phyloP scores from a whole-genome alignment of 192 early-diverging fungal species.

The Coemansia furcata region DNA sequence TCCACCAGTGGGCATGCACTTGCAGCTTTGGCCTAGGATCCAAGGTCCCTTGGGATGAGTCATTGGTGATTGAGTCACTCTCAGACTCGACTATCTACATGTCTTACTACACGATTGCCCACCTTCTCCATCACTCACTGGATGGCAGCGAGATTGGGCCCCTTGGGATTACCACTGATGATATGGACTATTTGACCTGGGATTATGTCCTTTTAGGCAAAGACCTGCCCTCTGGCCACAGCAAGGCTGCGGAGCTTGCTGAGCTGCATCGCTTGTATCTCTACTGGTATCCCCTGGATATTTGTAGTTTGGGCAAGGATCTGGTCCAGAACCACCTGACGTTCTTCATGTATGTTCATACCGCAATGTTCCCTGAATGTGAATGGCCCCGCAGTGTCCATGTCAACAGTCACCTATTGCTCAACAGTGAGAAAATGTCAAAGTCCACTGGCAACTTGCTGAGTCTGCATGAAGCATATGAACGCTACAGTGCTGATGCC shows the following conservation, averaged over 20 bases:
- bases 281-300: constrained; percentile 97
- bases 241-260: constrained; percentile 65
- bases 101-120: constrained; percentile 98
- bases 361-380: constrained; percentile 87
- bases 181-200: constrained; percentile 93
- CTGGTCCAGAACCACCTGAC: constrained; percentile 97
- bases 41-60: constrained; percentile 89
- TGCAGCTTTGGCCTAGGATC: constrained; percentile 90
- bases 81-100: constrained; percentile 99
- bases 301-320: constrained; percentile 97
- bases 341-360: constrained; percentile 96
- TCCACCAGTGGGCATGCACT: constrained; percentile 97
- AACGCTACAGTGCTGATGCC: constrained; percentile 94
- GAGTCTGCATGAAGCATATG: constrained; percentile 74
- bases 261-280: constrained; percentile 85
- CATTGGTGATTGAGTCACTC: constrained; percentile 92
- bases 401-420: constrained; percentile 91
- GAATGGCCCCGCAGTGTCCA: constrained; percentile 88
- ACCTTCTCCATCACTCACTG: constrained; percentile 83
- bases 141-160: constrained; percentile 78
- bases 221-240: constrained; percentile 54
- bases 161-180: constrained; percentile 71
- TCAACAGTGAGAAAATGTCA: constrained; percentile 97
- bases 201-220: constrained; percentile 83
- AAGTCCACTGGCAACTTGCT: constrained; percentile 98